Conservation (phyloP, 1,284 basidiomycete genomes). For the Austroboletus niveus region DNA sequence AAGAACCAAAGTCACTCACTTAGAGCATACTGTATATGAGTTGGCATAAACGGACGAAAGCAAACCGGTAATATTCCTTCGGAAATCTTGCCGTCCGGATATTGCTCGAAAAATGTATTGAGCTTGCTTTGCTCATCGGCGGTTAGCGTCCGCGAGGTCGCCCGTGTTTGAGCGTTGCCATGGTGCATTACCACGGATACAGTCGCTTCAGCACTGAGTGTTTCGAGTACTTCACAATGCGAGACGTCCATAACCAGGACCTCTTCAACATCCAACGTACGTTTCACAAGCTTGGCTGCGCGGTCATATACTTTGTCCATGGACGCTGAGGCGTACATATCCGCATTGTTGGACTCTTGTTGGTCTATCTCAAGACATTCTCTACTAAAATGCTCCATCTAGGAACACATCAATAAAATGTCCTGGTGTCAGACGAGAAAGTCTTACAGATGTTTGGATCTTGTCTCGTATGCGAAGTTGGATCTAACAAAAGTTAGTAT, state of each 20-base stretch:
- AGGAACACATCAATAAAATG: slow-evolving; percentile 3
- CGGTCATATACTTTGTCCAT: slow-evolving; percentile 89
- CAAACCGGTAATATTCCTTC: slow-evolving; percentile 79
- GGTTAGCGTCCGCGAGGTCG: slow-evolving; percentile 51
- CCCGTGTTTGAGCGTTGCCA: slow-evolving; percentile 35
- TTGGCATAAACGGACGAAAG: slow-evolving; percentile 77
- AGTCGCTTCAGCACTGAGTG: slow-evolving; percentile 62
- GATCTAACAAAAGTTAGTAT: slow-evolving; percentile 48
- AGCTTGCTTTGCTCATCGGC: slow-evolving; percentile 72
- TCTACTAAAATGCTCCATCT: slow-evolving; percentile 94
- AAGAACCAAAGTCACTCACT: slow-evolving; percentile 45
- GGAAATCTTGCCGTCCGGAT: slow-evolving; percentile 82
- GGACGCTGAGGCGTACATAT: slow-evolving; percentile 43
- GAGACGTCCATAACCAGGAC: slow-evolving; percentile 91
- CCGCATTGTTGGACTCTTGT: slow-evolving; percentile 36
- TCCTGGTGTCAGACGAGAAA: neutral
- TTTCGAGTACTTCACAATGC: slow-evolving; percentile 85
- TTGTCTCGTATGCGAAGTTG: slow-evolving; percentile 88
- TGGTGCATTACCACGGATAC: slow-evolving; percentile 62
- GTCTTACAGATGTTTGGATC: slow-evolving; percentile 80
- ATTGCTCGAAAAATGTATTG: slow-evolving; percentile 71
- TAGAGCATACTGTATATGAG: slow-evolving; percentile 80
- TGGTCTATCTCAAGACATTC: slow-evolving; percentile 93
- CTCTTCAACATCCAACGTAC: slow-evolving; percentile 89
- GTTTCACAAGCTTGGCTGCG: slow-evolving; percentile 84